Conservation (phyloP, 1,139 yeast species). For the Pichia sp. region DNA sequence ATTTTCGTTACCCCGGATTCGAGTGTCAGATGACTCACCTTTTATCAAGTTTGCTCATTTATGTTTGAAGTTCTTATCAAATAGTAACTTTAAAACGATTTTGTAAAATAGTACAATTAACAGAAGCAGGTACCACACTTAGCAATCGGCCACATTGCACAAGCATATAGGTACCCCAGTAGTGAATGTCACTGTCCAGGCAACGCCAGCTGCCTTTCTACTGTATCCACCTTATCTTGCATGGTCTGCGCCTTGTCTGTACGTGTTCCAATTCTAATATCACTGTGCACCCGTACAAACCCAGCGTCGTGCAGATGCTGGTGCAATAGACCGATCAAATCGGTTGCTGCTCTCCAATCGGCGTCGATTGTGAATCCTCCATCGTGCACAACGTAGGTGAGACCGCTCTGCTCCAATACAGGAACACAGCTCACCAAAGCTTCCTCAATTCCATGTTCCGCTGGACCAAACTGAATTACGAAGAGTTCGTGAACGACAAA, state of each 20-base stretch:
- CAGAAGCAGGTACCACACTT: background rate
- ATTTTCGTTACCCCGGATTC: too few relatives aligned
- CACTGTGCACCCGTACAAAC: conserved; percentile 71
- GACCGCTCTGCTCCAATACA: conserved; percentile 7
- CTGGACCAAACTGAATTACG: conserved; percentile 5
- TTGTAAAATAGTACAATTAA: background rate
- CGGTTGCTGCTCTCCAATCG: conserved; percentile 80
- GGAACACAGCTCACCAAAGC: conserved; percentile 6
- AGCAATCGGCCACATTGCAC: background rate
- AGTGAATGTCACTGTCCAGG: background rate
- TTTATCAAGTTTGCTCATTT: too few relatives aligned
- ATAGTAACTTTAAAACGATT: too few relatives aligned
- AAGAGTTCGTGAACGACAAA: background rate
- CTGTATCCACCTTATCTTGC: conserved; percentile 58
- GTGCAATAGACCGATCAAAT: conserved; percentile 69
- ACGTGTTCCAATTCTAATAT: conserved; percentile 75
- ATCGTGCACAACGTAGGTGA: conserved; percentile 7
- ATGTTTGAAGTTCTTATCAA: too few relatives aligned
- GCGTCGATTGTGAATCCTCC: conserved; percentile 82
- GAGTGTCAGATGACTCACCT: too few relatives aligned
- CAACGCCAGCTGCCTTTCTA: conserved; percentile 45
- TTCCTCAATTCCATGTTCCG: conserved; percentile 2
- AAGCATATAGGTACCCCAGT: background rate
- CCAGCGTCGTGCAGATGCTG: conserved; percentile 62
- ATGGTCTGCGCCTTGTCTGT: conserved; percentile 68